Base-by-base conservation (phyloP, 768 basidiomycete genomes). In the Psilocybe cubensis region DNA sequence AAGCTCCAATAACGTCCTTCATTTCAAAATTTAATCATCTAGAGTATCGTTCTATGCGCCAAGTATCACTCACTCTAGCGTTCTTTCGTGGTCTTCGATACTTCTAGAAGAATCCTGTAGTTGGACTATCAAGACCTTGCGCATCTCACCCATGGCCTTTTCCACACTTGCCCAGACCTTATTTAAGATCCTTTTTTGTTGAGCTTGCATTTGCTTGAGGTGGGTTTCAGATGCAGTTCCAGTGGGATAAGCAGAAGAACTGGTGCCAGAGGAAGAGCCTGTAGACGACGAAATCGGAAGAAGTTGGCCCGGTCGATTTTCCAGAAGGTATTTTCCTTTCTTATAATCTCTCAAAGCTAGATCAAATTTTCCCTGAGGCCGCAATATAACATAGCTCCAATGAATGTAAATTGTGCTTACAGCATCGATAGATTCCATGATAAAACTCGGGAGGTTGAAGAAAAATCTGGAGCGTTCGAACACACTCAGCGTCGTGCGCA, bases 381-480 rank as follows among this genome's bases (percentile, higher is more conserved):
- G n/a, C 21, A 35, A 35, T 45, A 17, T 20, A 31, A 20, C 10
- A 62, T 24, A 47, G 47, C 31, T 11, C 17, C 42, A 44, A 27
- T 0, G 17, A 17, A 12, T 11, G 14, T 43, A 25, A 47, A 24
- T 27, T 12, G 21, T 14, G 73, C 86, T 65, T 69, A 95, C 95
- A 47, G 88, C 88, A 66, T 96, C 90, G 35, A 98, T 90, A 11
- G 84, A 89, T 67, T 96, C 96, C 25, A 93, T 82, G 23, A 99
- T 84, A 49, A 89, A 88, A 33, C 91, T 89, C 0, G 97, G 96
- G 10, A 99, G 83, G 67, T 96, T 98, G 83, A 98, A 98, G 73
- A 98, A 93, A 80, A 98, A 99, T 65, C 94, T 96, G 45, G 93
- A 96, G n/a, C 94, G 84, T 65, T 98, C 96, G 63, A 99, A 98